Evolutionary conservation across 495 filamentous ascomycete species (phyloP).

Genomic region (Hypoxylon rickii): DNA sequence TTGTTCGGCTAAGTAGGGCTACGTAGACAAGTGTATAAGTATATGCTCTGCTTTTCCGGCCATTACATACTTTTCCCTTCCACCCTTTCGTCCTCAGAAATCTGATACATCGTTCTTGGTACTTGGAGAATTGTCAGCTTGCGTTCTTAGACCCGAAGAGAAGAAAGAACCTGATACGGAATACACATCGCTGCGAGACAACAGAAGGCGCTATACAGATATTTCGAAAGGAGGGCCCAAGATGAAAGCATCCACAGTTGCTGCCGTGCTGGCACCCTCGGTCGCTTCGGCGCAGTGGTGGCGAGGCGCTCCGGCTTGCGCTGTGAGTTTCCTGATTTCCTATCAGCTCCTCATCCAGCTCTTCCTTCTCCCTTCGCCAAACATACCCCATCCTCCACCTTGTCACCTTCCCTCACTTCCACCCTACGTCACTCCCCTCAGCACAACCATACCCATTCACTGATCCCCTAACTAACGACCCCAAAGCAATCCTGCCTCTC

Average conservation of each 20-base stretch:
- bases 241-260: constrained; percentile 32
- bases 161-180: background rate
- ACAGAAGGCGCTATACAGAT: constrained; percentile 1
- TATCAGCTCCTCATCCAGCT: background rate
- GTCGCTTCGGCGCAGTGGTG: constrained; percentile 43
- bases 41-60: constrained; percentile 17
- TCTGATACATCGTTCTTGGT: background rate
- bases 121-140: too few relatives aligned
- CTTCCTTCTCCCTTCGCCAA: background rate
- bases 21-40: constrained; percentile 20
- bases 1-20: constrained; percentile 17
- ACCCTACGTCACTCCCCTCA: background rate
- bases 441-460: background rate
- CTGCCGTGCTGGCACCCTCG: constrained; percentile 22
- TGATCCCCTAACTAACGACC: constrained; percentile 2
- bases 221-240: constrained; percentile 5
- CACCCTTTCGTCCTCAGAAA: constrained; percentile 1
- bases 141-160: background rate
- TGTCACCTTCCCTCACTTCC: background rate
- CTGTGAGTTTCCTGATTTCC: constrained; percentile 39
- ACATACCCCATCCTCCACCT: background rate
- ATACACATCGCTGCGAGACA: background rate
- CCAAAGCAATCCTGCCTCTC: constrained; percentile 49
- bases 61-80: background rate
- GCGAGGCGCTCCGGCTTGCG: constrained; percentile 48